Evolutionary conservation across 2,329 filamentous ascomycete genomes (phyloP).

Genomic region (Colletotrichum musicola): DNA sequence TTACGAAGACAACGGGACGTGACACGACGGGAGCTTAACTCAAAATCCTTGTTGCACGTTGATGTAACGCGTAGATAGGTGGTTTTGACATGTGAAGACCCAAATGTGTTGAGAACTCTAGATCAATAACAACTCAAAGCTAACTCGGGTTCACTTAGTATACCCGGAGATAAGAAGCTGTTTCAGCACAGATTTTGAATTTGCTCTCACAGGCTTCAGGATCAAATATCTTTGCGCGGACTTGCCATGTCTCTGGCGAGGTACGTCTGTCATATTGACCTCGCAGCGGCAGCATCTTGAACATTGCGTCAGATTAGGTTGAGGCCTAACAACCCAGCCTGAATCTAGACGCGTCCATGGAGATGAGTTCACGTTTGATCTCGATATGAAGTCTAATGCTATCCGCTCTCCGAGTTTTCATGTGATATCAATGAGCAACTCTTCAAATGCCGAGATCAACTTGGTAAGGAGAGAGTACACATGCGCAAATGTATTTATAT

Average conservation of each 20-base stretch:
- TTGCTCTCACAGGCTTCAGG: background rate
- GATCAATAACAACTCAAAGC: too few relatives aligned
- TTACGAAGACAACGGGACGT: constrained; percentile 7
- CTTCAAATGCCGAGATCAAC: background rate
- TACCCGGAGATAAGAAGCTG: background rate
- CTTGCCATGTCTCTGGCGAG: background rate
- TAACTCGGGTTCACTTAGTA: too few relatives aligned
- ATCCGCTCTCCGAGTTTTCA: too few relatives aligned
- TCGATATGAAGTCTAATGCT: background rate
- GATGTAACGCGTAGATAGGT: background rate
- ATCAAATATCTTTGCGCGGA: background rate
- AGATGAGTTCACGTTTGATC: background rate
- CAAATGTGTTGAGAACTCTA: constrained; percentile 7
- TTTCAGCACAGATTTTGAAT: background rate
- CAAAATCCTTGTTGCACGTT: background rate
- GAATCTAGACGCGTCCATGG: background rate
- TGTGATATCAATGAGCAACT: too few relatives aligned
- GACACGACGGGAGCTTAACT: constrained; percentile 19
- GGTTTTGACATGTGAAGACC: constrained; percentile 4
- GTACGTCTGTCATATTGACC: background rate
- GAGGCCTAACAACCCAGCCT: background rate
- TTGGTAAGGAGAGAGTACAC: too few relatives aligned
- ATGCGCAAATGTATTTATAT: too few relatives aligned
- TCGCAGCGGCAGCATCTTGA: background rate
- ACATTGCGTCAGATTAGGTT: constrained; percentile 4